Evolutionary conservation across 148 eudicot genomes (phyloP).

Genomic region (Diospyros lotus): DNA sequence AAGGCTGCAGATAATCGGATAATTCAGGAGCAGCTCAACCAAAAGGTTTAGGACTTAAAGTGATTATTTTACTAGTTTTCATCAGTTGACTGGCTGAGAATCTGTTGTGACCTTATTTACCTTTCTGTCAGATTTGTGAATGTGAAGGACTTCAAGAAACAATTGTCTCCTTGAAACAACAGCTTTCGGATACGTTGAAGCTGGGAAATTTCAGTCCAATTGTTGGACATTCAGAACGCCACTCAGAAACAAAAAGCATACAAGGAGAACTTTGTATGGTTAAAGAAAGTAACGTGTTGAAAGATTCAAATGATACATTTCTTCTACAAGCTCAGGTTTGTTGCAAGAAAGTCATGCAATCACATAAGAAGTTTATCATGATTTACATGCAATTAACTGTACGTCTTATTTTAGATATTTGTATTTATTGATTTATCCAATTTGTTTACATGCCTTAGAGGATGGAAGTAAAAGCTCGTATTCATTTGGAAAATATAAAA

Average conservation of each 20-base stretch:
- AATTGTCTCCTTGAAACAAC: conserved; percentile 60
- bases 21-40: conserved; percentile 92
- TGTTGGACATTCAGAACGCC: conserved; percentile 23
- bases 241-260: conserved; percentile 22
- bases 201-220: conserved; percentile 29
- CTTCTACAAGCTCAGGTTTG: conserved; percentile 66
- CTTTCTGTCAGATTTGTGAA: conserved; percentile 53
- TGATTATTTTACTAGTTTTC: background rate
- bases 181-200: conserved; percentile 60
- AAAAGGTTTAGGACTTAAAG: conserved; percentile 47
- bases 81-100: background rate
- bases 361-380: background rate
- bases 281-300: conserved; percentile 26
- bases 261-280: conserved; percentile 24
- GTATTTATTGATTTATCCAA: background rate
- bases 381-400: conserved; percentile 1
- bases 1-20: conserved; percentile 89
- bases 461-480: background rate
- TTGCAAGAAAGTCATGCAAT: conserved; percentile 6
- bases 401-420: background rate
- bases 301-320: conserved; percentile 38
- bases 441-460: background rate
- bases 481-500: background rate
- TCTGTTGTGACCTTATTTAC: background rate
- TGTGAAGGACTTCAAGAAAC: conserved; percentile 74